phyloP scores from a whole-genome alignment of 1,284 basidiomycete genomes.

The Marasmius sp. region DNA sequence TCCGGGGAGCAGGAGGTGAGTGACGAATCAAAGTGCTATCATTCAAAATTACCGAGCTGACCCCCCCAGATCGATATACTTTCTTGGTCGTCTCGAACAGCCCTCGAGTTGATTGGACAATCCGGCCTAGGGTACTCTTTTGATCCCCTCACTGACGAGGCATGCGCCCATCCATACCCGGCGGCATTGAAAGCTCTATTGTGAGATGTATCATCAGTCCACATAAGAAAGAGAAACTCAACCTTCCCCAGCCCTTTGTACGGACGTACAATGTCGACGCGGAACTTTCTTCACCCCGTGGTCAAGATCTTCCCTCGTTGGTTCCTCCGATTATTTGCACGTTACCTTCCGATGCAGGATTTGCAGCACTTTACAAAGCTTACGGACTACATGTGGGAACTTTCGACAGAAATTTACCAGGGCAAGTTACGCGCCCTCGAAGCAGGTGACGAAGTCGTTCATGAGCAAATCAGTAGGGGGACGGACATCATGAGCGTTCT shows the following conservation, averaged over 20 bases:
- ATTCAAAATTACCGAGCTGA: neutral
- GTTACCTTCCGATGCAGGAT: constrained; percentile 31
- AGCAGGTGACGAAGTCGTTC: constrained; percentile 31
- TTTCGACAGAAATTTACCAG: constrained; percentile 35
- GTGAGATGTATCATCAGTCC: constrained; percentile 11
- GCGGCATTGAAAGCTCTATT: constrained; percentile 26
- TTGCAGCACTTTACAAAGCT: constrained; percentile 35
- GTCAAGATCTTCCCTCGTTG: too few relatives aligned
- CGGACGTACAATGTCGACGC: too few relatives aligned
- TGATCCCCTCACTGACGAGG: constrained; percentile 28
- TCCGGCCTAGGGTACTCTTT: constrained; percentile 42
- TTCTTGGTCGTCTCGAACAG: constrained; percentile 15
- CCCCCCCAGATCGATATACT: constrained; percentile 8
- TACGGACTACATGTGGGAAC: constrained; percentile 36
- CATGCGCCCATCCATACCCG: constrained; percentile 26
- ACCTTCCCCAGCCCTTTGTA: too few relatives aligned
- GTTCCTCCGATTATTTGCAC: constrained; percentile 34
- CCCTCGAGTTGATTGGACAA: constrained; percentile 28
- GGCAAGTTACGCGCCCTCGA: constrained; percentile 37
- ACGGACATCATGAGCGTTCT: constrained; percentile 50
- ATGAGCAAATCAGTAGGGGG: constrained; percentile 31
- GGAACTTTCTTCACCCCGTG: too few relatives aligned
- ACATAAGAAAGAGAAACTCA: too few relatives aligned
- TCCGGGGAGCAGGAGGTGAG: neutral
- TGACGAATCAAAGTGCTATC: neutral